Evolutionary conservation across 2,329 filamentous ascomycete genomes (phyloP).

Genomic region (Pseudogymnoascus sp.): DNA sequence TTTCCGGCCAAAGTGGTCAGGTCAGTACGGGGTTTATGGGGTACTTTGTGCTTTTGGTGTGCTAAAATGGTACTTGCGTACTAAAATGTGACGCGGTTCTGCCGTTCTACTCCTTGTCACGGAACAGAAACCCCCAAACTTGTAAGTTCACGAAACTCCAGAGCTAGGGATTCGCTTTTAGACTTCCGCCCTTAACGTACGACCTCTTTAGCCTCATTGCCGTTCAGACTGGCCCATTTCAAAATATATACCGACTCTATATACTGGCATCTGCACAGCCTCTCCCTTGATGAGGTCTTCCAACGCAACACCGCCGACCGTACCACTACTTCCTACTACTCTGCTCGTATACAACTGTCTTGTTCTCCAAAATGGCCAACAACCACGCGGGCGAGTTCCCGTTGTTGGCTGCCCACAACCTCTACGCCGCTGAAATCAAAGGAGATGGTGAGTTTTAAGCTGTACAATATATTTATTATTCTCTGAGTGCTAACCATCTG

Average conservation of each 20-base stretch:
- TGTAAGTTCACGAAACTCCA: background rate
- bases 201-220: background rate
- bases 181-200: background rate
- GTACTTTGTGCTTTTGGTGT: background rate
- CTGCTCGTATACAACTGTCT: background rate
- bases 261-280: constrained; percentile 2
- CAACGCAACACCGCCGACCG: constrained; percentile 6
- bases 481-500: constrained; percentile 21
- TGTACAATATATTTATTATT: constrained; percentile 6
- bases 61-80: constrained; percentile 8
- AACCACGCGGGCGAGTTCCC: constrained; percentile 39
- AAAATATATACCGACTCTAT: background rate
- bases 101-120: constrained; percentile 7
- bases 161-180: background rate
- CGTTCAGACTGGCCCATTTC: background rate
- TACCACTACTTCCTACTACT: background rate
- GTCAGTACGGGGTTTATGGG: too few species aligned
- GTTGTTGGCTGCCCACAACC: constrained; percentile 44
- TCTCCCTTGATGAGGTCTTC: constrained; percentile 4
- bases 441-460: constrained; percentile 49
- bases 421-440: constrained; percentile 49
- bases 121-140: constrained; percentile 2
- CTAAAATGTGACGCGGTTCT: constrained; percentile 11
- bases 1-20: constrained; percentile 7
- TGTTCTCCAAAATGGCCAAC: constrained; percentile 7